These are phyloP conservation scores for Penicillium desertorum DNA, from an alignment of 495 filamentous ascomycete species.

Conservation along the genomic window DNA sequence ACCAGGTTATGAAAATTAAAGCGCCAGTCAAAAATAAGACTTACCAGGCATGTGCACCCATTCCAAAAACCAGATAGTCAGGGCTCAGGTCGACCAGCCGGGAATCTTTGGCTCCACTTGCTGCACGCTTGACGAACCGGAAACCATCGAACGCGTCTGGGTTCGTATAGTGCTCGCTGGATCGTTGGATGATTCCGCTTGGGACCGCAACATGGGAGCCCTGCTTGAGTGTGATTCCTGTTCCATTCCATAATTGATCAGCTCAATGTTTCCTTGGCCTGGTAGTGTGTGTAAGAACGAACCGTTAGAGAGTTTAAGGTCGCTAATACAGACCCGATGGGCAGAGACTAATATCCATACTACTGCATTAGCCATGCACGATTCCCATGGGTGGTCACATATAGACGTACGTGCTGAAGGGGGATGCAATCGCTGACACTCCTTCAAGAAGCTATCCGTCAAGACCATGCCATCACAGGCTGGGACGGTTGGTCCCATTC, in stretches of 20 bases:
- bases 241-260: not conserved
- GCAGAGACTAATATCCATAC: slow-evolving; percentile 25
- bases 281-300: slow-evolving; percentile 3
- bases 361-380: slow-evolving; percentile 1
- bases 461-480: slow-evolving; percentile 24
- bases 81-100: slow-evolving; percentile 26
- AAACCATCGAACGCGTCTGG: slow-evolving; percentile 32
- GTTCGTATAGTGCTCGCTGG: slow-evolving; percentile 17
- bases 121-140: slow-evolving; percentile 28
- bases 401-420: slow-evolving; percentile 28
- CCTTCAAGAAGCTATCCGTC: slow-evolving; percentile 34
- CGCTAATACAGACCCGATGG: slow-evolving; percentile 23
- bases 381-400: not conserved
- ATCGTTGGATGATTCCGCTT: slow-evolving; percentile 27
- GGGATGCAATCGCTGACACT: slow-evolving; percentile 30
- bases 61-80: slow-evolving; percentile 32
- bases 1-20: slow-evolving; percentile 4
- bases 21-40: slow-evolving; percentile 1
- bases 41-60: slow-evolving; percentile 31
- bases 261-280: not conserved
- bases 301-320: slow-evolving; percentile 26
- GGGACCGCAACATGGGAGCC: slow-evolving; percentile 28
- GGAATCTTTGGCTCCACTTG: slow-evolving; percentile 17
- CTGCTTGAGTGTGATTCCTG: slow-evolving; percentile 27
- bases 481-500: slow-evolving; percentile 15